Evolutionary conservation across 2,329 filamentous ascomycete genomes (phyloP), one percentile per base, ranked within the genome.

Genomic region (Cladosporium halotolerans): DNA sequence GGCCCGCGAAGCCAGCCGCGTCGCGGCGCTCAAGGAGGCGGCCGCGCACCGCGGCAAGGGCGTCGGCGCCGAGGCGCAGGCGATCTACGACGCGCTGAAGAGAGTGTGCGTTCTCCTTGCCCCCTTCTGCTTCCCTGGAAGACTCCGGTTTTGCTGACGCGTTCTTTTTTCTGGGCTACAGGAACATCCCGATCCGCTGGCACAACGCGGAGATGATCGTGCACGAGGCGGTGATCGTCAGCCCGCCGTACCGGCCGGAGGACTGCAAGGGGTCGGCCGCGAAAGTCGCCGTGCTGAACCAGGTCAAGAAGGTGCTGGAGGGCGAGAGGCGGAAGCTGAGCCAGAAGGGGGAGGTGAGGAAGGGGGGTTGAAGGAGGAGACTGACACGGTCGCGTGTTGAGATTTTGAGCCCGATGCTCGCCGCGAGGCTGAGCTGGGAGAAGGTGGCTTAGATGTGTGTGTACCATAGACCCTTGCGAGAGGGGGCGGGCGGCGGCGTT

Each of bases 41-140:
- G 80, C 83, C 58, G 72, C 75, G n/a, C 75, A 77, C 52, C 74
- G 76, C 55, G 81, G 81, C 52, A 82, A 80, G 66, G 81, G 80
- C 9, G 82, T 84, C 7, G 79, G 74, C 36, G 75, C 72, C 36
- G 81, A 83, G 58, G 82, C 77, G 23, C 82, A 85, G 67, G 81
- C 82, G 51, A 71, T 85, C 13, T 85, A 82, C 60, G 81, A 85
- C 70, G 75, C 77, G 9, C 74, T 85, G 51, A 77, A 75, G 56
- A 76, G 79, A 60, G 81, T 80, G 67, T 82, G 63, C 57, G 74
- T 57, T 33, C 16, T 39, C 34, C 39, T 19, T 23, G 10, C 39
- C 2, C 28, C 32, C 34, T 9, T 36, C 10, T 11, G 4, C 34
- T 36, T 4, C n/a, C 9, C 10, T 9, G 34, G 34, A n/a, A n/a